A percentile compares a stretch with the other conserved stretches of the same genome.
Evolutionary conservation across 2,329 filamentous ascomycete genomes (phyloP).

Genomic region (Penicillium sp.): DNA sequence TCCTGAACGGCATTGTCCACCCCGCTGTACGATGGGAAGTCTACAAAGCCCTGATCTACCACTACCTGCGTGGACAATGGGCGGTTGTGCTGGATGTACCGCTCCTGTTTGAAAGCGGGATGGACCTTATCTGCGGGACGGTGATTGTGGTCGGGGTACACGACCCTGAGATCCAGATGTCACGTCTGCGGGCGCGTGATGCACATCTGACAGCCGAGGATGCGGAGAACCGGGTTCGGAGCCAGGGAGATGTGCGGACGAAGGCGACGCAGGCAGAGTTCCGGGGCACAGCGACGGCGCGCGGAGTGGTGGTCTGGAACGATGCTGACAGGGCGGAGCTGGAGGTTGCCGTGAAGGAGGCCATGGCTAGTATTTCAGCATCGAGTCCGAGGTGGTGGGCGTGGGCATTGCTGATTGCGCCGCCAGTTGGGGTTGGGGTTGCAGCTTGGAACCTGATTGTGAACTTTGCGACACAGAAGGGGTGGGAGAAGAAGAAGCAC

Average conservation of each 20-base stretch:
- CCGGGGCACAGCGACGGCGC: conserved; percentile 53
- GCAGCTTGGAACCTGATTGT: conserved; percentile 71
- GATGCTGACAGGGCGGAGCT: conserved; percentile 73
- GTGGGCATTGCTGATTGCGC: conserved; percentile 65
- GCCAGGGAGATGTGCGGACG: conserved; percentile 79
- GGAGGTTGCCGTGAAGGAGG: conserved; percentile 62
- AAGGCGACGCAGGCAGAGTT: conserved; percentile 76
- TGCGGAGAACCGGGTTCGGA: conserved; percentile 78
- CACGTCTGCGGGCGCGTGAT: conserved; percentile 72
- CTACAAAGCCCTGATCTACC: conserved; percentile 68
- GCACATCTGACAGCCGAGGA: conserved; percentile 77
- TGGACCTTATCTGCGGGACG: conserved; percentile 81
- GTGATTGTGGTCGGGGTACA: conserved; percentile 83
- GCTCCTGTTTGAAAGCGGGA: conserved; percentile 81
- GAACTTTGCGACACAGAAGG: conserved; percentile 67
- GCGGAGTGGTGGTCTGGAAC: conserved; percentile 86
- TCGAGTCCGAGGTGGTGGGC: conserved; percentile 80
- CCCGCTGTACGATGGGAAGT: conserved; percentile 83
- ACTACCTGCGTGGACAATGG: conserved; percentile 76
- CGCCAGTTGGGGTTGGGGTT: conserved; percentile 69
- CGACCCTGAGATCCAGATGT: conserved; percentile 79
- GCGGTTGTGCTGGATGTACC: conserved; percentile 91
- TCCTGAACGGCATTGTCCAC: conserved; percentile 88
- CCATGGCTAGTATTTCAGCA: conserved; percentile 62
- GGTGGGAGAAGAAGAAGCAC: conserved; percentile 64